Conservation (phyloP, 768 basidiomycete genomes). For the Lentinula edodes region DNA sequence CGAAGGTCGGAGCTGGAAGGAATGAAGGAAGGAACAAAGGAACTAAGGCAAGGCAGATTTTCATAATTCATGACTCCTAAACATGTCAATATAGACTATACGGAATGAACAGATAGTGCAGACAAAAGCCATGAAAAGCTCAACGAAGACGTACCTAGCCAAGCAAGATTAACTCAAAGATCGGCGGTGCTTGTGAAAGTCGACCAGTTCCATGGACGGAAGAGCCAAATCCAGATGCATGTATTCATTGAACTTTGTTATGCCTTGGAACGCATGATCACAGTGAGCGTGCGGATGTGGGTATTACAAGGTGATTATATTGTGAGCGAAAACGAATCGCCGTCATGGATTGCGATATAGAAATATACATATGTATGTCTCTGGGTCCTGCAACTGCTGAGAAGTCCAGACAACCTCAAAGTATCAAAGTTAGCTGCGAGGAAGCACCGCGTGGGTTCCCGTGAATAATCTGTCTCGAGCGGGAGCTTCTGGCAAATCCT, state of each 20-base stretch:
- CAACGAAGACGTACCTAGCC: background rate
- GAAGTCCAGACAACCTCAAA: background rate
- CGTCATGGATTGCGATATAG: background rate
- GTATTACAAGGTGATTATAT: background rate
- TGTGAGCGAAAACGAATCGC: background rate
- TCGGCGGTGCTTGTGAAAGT: background rate
- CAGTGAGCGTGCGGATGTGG: background rate
- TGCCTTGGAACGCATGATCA: background rate
- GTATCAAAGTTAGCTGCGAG: background rate
- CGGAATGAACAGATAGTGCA: background rate
- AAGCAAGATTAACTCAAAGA: background rate
- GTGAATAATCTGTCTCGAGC: background rate
- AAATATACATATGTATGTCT: background rate
- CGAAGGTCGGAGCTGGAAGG: background rate
- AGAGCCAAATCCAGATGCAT: background rate
- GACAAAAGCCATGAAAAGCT: background rate
- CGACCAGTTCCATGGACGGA: background rate
- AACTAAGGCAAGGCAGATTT: background rate
- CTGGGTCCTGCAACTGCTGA: background rate
- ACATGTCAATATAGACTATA: background rate
- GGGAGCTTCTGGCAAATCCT: background rate
- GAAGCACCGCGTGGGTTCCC: background rate
- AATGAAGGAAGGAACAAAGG: background rate
- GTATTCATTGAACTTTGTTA: background rate
- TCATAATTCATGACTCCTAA: background rate